phyloP scores from a whole-genome alignment of 106 monocot genomes.

The Chionographis japonica region DNA sequence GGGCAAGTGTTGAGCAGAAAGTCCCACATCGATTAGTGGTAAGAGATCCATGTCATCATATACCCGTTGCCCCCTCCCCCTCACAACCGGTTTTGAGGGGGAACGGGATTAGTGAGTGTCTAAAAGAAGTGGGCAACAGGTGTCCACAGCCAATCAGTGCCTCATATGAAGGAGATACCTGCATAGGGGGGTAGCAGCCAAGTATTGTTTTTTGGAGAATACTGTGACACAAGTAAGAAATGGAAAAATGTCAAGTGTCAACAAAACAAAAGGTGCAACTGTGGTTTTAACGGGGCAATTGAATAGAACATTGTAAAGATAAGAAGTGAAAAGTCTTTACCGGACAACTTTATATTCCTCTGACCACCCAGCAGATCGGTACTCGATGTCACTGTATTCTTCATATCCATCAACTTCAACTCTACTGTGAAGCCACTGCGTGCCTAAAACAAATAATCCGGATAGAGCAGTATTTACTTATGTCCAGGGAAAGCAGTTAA shows the following conservation, averaged over 20 bases:
- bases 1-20: too few relatives aligned
- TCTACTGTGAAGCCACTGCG: constrained; percentile 85
- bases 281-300: background rate
- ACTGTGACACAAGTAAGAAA: background rate
- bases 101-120: too few relatives aligned
- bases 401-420: constrained; percentile 86
- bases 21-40: too few relatives aligned
- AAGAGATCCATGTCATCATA: too few relatives aligned
- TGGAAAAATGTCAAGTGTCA: background rate
- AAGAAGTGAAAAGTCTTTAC: constrained; percentile 25
- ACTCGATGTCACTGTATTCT: constrained; percentile 90
- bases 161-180: too few relatives aligned
- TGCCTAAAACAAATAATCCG: constrained; percentile 30
- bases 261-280: background rate
- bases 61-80: too few relatives aligned
- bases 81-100: too few relatives aligned
- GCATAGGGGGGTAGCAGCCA: too few relatives aligned
- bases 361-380: constrained; percentile 87
- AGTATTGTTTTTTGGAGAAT: too few relatives aligned
- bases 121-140: too few relatives aligned
- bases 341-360: constrained; percentile 73
- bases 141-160: too few relatives aligned
- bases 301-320: background rate
- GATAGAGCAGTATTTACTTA: background rate
- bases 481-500: background rate